Conservation (phyloP, 441 rosid species). For the Breynia disticha region DNA sequence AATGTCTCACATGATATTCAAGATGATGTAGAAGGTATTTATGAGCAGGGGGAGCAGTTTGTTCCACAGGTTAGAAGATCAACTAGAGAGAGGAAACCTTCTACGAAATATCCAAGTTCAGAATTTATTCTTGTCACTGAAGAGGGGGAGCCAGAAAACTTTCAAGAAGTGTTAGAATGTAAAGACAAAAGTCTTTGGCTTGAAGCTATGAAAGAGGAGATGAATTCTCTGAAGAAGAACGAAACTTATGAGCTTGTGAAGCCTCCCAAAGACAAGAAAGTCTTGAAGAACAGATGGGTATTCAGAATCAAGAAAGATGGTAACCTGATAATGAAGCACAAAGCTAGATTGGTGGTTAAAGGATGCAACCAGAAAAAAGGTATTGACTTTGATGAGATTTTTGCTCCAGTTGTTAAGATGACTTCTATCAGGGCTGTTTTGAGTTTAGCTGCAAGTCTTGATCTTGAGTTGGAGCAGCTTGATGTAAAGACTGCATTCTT, state of each 20-base stretch:
- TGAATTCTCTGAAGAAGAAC: constrained; percentile 7
- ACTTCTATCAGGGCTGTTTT: constrained; percentile 1
- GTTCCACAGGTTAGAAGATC: not conserved
- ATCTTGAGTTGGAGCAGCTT: constrained; percentile 1
- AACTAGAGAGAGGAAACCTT: not conserved
- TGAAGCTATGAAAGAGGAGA: constrained; percentile 7
- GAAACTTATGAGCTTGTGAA: constrained; percentile 6
- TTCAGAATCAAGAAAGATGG: not conserved
- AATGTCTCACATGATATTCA: not conserved
- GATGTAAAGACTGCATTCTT: constrained; percentile 1
- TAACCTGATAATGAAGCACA: too few species aligned
- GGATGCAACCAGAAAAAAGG: constrained; percentile 3
- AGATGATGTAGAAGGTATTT: too few species aligned
- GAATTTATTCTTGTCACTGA: not conserved
- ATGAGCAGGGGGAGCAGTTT: too few species aligned
- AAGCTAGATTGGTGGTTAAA: constrained; percentile 3
- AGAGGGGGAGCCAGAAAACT: not conserved
- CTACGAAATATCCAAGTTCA: not conserved
- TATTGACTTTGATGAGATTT: constrained; percentile 4
- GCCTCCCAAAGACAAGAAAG: constrained; percentile 2
- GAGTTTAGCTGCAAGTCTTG: not conserved
- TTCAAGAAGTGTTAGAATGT: not conserved
- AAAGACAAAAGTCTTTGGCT: not conserved
- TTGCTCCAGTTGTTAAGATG: constrained; percentile 7
- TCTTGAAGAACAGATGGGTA: not conserved